phyloP scores from a whole-genome alignment of 495 filamentous ascomycete genomes.

The Annulohypoxylon nitens region DNA sequence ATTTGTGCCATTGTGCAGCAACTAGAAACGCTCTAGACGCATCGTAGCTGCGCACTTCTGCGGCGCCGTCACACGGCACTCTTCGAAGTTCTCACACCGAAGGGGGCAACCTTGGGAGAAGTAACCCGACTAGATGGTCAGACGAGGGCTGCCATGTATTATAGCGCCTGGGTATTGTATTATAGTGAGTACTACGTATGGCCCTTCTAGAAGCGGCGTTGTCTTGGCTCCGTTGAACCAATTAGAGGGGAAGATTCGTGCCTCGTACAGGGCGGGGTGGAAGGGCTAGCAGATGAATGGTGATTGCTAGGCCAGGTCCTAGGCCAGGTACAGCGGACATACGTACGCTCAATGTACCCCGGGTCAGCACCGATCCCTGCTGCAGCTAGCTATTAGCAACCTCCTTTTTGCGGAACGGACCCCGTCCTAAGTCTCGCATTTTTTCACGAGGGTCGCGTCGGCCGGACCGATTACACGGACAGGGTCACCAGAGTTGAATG shows the following conservation, averaged over 20 bases:
- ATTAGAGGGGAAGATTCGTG: constrained; percentile 1
- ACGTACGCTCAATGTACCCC: neutral
- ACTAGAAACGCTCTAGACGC: constrained; percentile 42
- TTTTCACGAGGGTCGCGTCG: constrained; percentile 35
- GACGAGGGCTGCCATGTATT: constrained; percentile 18
- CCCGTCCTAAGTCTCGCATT: constrained; percentile 36
- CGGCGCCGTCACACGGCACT: constrained; percentile 20
- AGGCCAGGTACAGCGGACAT: neutral
- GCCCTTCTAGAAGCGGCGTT: constrained; percentile 44
- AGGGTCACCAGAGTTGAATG: constrained; percentile 7
- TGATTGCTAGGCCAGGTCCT: neutral
- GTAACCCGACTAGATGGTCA: constrained; percentile 26
- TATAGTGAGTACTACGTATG: constrained; percentile 6
- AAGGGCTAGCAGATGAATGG: neutral
- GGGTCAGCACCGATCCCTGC: constrained; percentile 38
- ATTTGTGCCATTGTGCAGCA: constrained; percentile 28
- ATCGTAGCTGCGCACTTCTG: constrained; percentile 7
- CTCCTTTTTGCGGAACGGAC: constrained; percentile 44
- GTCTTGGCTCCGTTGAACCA: constrained; percentile 32
- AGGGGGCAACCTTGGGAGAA: constrained; percentile 13
- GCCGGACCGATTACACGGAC: constrained; percentile 43
- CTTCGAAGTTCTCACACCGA: constrained; percentile 19
- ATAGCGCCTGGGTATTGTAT: neutral
- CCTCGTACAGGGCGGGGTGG: constrained; percentile 18
- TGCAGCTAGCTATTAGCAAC: constrained; percentile 23